Percentiles rank a stretch among this genome's conserved stretches.
These are phyloP conservation scores for Mangifera indica DNA, from an alignment of 345 rosid species.

Conservation along the genomic window DNA sequence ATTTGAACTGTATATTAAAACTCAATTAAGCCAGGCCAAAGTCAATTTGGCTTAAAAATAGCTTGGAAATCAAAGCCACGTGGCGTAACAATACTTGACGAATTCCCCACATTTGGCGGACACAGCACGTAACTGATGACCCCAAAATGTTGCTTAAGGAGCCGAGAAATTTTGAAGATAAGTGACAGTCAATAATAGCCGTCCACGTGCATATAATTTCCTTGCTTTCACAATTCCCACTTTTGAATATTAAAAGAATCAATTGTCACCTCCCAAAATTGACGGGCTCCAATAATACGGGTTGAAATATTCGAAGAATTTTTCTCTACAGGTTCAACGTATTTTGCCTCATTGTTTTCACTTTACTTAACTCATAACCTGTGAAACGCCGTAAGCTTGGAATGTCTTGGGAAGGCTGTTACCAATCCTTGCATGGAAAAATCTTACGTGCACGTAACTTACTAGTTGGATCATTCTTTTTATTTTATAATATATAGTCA, in stretches of 20 bases:
- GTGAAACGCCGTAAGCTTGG: too few relatives aligned
- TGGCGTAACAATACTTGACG: background rate
- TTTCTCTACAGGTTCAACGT: too few relatives aligned
- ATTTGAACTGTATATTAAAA: too few relatives aligned
- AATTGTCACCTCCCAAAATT: background rate
- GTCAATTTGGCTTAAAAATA: background rate
- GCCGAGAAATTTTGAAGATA: background rate
- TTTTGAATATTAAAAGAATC: too few relatives aligned
- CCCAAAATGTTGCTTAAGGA: background rate
- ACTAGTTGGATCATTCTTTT: background rate
- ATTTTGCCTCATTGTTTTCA: too few relatives aligned
- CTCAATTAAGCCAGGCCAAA: too few relatives aligned
- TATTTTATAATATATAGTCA: background rate
- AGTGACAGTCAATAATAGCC: background rate
- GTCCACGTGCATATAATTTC: constrained; percentile 7
- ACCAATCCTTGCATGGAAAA: too few relatives aligned
- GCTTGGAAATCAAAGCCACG: background rate
- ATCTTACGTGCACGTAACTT: background rate
- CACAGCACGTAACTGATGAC: background rate
- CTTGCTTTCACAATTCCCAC: too few relatives aligned
- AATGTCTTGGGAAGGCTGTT: too few relatives aligned
- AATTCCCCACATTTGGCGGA: background rate
- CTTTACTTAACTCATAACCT: too few relatives aligned
- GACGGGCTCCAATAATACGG: background rate
- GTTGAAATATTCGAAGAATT: too few relatives aligned